A percentile compares a stretch with the other conserved stretches of the same genome.
phyloP scores from a whole-genome alignment of 1,284 basidiomycete species.

The Clitocybe nebularis region DNA sequence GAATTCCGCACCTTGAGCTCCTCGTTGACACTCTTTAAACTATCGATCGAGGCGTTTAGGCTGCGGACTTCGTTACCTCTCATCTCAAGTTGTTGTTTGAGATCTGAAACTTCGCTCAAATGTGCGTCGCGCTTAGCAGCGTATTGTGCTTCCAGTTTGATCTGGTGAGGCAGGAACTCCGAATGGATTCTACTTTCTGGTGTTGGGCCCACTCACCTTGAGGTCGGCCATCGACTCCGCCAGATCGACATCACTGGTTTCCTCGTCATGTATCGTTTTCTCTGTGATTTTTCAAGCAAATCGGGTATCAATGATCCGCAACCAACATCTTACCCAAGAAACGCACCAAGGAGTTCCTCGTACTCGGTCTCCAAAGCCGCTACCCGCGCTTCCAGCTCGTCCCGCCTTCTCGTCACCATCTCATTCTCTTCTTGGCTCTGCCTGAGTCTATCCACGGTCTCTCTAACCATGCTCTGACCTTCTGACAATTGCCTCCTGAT shows the following conservation, averaged over 20 bases:
- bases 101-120: constrained; percentile 80
- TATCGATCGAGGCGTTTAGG: constrained; percentile 86
- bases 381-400: constrained; percentile 86
- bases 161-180: constrained; percentile 41
- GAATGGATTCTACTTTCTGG: constrained; percentile 10
- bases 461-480: constrained; percentile 80
- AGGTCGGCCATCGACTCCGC: constrained; percentile 85
- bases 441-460: constrained; percentile 86
- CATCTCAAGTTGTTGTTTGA: constrained; percentile 90
- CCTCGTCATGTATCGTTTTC: constrained; percentile 83
- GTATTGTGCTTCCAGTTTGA: constrained; percentile 93
- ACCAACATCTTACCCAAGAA: constrained; percentile 4
- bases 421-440: constrained; percentile 93
- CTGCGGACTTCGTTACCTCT: constrained; percentile 83
- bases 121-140: constrained; percentile 90
- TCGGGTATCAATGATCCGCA: constrained; percentile 10
- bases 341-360: constrained; percentile 88
- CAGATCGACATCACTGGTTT: constrained; percentile 74
- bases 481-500: constrained; percentile 88
- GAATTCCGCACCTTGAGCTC: constrained; percentile 79
- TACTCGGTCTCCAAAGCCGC: constrained; percentile 87
- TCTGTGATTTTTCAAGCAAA: constrained; percentile 40
- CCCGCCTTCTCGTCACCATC: constrained; percentile 75
- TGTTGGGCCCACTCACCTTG: constrained; percentile 56
- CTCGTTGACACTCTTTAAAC: constrained; percentile 94